Base-by-base conservation (phyloP, 2,329 filamentous ascomycete species). In the Apiospora marii region DNA sequence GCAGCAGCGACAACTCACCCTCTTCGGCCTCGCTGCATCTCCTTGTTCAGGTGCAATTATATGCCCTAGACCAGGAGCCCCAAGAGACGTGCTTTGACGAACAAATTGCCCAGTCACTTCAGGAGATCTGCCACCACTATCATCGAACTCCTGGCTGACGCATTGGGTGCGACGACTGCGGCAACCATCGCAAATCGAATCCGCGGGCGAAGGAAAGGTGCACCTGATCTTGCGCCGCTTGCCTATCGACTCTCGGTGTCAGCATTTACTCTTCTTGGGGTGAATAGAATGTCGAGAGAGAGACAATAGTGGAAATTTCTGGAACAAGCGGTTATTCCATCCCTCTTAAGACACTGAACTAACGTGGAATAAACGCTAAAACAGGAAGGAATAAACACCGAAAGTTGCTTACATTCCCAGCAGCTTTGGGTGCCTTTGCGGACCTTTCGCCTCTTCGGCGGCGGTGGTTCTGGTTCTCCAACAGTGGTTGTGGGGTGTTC, bases 351-450 rank as follows among this genome's bases (percentile, higher is more conserved):
- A n/a, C n/a, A n/a, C n/a, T n/a, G n/a, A n/a, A n/a, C n/a, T n/a
- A n/a, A n/a, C n/a, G n/a, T n/a, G n/a, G n/a, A n/a, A n/a, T n/a
- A n/a, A n/a, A n/a, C n/a, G n/a, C n/a, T n/a, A n/a, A n/a, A n/a
- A n/a, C n/a, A n/a, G n/a, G n/a, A n/a, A n/a, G n/a, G n/a, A n/a
- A n/a, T n/a, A n/a, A n/a, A n/a, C n/a, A n/a, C n/a, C n/a, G n/a
- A n/a, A n/a, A n/a, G n/a, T n/a, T n/a, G n/a, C n/a, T n/a, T n/a
- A n/a, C 88, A 90, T 75, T 89, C 87, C 87, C 88, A 90, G 77
- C 88, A 90, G 72, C 87, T 89, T 41, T 80, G 82, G 0, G 88
- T 90, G n/a, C 88, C 88, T 70, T 89, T 90, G 30, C 87, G 85
- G 30, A 88, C 34, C 72, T 84, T 87, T 49, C 82, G 78, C 70